A percentile compares a stretch with the other conserved stretches of the same genome.
phyloP scores from a whole-genome alignment of 225 moss, liverwort and hornwort species.

The Physcomitrellopsis africana region DNA sequence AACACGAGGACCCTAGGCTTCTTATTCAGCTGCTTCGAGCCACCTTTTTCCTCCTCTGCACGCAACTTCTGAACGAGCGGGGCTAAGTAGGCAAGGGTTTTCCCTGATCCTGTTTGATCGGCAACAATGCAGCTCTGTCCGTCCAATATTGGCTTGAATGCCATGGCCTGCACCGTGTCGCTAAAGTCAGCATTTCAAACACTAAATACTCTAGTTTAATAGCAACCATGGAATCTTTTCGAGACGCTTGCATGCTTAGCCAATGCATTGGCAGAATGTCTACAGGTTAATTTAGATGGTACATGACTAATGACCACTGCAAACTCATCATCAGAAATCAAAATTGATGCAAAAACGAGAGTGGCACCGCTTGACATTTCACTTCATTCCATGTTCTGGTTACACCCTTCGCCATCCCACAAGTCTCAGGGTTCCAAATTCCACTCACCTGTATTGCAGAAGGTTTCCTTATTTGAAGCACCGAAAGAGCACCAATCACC shows the following conservation, averaged over 20 bases:
- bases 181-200: conserved; percentile 1
- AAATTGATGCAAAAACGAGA: neutral
- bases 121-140: conserved; percentile 95
- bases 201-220: neutral
- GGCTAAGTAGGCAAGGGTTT: conserved; percentile 92
- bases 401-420: neutral
- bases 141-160: conserved; percentile 79
- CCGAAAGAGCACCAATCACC: conserved; percentile 62
- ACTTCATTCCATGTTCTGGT: neutral
- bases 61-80: conserved; percentile 82
- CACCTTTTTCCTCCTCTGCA: conserved; percentile 67
- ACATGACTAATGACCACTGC: neutral
- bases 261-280: neutral
- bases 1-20: conserved; percentile 85
- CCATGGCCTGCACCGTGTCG: conserved; percentile 70
- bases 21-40: conserved; percentile 65
- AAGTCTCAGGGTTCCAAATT: conserved; percentile 4
- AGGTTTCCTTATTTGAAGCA: conserved; percentile 76
- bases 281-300: neutral
- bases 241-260: neutral
- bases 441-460: conserved; percentile 88
- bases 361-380: neutral
- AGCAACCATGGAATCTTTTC: neutral
- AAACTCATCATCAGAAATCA: conserved; percentile 7
- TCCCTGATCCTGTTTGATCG: conserved; percentile 97